Evolutionary conservation across 2,329 filamentous ascomycete species (phyloP).

Genomic region (Aureobasidium sp.): DNA sequence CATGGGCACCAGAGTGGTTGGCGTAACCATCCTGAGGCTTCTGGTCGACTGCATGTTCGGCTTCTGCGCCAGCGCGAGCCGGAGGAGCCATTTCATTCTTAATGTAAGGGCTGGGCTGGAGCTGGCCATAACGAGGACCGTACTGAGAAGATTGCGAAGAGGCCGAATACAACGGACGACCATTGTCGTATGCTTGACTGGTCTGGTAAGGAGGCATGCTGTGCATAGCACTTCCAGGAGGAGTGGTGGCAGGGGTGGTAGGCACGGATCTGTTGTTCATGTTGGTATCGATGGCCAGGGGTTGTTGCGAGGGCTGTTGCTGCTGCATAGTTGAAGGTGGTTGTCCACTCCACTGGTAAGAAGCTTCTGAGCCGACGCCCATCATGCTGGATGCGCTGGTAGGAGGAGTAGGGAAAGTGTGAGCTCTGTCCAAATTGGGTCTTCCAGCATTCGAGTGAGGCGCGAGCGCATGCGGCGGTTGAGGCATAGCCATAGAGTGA

Average conservation of each 20-base stretch:
- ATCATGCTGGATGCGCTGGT: slow-evolving; percentile 85
- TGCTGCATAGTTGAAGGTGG: slow-evolving; percentile 28
- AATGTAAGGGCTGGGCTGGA: slow-evolving; percentile 54
- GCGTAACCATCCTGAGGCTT: slow-evolving; percentile 56
- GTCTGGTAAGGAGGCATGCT: slow-evolving; percentile 70
- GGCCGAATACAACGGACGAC: slow-evolving; percentile 69
- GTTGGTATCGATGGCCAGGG: slow-evolving; percentile 72
- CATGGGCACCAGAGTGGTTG: slow-evolving; percentile 20
- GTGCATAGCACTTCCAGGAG: slow-evolving; percentile 67
- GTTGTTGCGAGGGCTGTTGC: slow-evolving; percentile 49
- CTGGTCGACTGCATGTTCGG: slow-evolving; percentile 53
- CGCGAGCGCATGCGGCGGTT: slow-evolving; percentile 57
- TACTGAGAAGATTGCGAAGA: slow-evolving; percentile 60
- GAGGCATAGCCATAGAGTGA: slow-evolving; percentile 57
- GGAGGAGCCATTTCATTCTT: slow-evolving; percentile 88
- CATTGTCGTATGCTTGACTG: slow-evolving; percentile 64
- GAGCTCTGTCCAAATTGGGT: slow-evolving; percentile 71
- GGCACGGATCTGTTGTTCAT: slow-evolving; percentile 80
- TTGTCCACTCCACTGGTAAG: slow-evolving; percentile 62
- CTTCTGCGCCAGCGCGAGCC: slow-evolving; percentile 50
- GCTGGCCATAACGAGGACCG: slow-evolving; percentile 52
- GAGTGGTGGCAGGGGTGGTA: slow-evolving; percentile 71
- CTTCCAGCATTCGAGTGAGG: slow-evolving; percentile 50
- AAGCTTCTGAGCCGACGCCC: slow-evolving; percentile 64
- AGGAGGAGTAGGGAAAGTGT: slow-evolving; percentile 90